Evolutionary conservation across 129 eudicot species (phyloP).

Genomic region (Solidago caesia): DNA sequence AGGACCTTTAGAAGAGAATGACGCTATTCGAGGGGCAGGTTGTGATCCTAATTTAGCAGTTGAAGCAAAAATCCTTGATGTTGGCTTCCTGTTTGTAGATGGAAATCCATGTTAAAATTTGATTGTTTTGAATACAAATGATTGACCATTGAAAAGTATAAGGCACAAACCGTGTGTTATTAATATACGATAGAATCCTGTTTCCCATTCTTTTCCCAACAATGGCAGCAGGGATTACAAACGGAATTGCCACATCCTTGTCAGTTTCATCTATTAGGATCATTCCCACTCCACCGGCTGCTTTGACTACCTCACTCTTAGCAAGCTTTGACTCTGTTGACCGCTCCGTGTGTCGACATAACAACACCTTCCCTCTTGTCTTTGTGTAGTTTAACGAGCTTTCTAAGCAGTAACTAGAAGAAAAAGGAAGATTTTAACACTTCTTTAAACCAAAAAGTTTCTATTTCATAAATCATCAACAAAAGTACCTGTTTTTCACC

Average conservation of each 20-base stretch:
- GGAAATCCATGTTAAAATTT: constrained; percentile 15
- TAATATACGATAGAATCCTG: constrained; percentile 58
- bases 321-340: constrained; percentile 77
- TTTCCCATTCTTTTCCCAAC: constrained; percentile 56
- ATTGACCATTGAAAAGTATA: not conserved
- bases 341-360: constrained; percentile 75
- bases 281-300: constrained; percentile 89
- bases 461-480: constrained; percentile 24
- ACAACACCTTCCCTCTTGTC: constrained; percentile 65
- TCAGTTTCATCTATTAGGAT: constrained; percentile 71
- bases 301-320: constrained; percentile 63
- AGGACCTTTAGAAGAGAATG: constrained; percentile 96
- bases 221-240: constrained; percentile 69
- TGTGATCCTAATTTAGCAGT: constrained; percentile 55
- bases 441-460: constrained; percentile 14
- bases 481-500: constrained; percentile 87
- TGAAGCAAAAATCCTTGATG: constrained; percentile 51
- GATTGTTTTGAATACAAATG: not conserved
- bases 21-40: constrained; percentile 77
- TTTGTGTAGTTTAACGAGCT: constrained; percentile 69
- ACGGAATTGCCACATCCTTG: constrained; percentile 66
- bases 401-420: constrained; percentile 67
- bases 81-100: constrained; percentile 40
- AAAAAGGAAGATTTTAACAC: constrained; percentile 22
- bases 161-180: constrained; percentile 46